Evolutionary conservation across 345 rosid species (phyloP).

Genomic region (Rhizophora apiculata): DNA sequence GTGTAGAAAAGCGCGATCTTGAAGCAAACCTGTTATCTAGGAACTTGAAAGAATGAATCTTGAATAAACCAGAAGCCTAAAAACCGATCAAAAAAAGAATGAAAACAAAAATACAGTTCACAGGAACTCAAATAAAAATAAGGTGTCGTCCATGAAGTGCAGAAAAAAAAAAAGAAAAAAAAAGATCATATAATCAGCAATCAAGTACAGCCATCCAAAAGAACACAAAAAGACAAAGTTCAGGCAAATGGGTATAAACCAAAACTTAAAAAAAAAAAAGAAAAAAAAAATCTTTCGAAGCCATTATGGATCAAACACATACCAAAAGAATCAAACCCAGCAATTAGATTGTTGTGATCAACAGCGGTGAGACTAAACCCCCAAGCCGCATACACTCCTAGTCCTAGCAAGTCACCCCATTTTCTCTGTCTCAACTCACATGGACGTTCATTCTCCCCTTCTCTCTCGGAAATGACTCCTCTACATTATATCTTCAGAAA

Average conservation of each 20-base stretch:
- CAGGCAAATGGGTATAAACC: slow-evolving; percentile 28
- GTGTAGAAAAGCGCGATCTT: slow-evolving; percentile 1
- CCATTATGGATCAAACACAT: slow-evolving; percentile 19
- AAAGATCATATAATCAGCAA: slow-evolving; percentile 8
- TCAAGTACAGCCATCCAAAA: slow-evolving; percentile 7
- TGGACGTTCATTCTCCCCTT: slow-evolving; percentile 17
- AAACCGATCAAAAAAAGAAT: slow-evolving; percentile 8
- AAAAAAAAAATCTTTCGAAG: slow-evolving; percentile 4
- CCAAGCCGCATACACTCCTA: slow-evolving; percentile 42
- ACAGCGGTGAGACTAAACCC: slow-evolving; percentile 39
- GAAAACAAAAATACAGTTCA: background rate
- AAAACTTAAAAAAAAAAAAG: slow-evolving; percentile 3
- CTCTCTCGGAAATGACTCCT: slow-evolving; percentile 32
- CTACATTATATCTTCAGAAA: slow-evolving; percentile 27
- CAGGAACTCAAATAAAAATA: background rate
- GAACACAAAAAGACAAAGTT: slow-evolving; percentile 14
- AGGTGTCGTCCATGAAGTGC: background rate
- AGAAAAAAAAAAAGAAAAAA: slow-evolving; percentile 1
- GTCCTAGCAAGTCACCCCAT: slow-evolving; percentile 42
- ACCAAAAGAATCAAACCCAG: slow-evolving; percentile 25
- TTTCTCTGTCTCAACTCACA: slow-evolving; percentile 23
- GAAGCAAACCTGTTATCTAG: background rate
- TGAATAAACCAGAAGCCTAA: background rate
- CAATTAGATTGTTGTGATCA: slow-evolving; percentile 20
- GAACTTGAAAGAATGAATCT: background rate